A percentile compares a stretch with the other conserved stretches of the same genome.
Conservation (phyloP, 2,329 filamentous ascomycete genomes). For the Catunica adiposa region DNA sequence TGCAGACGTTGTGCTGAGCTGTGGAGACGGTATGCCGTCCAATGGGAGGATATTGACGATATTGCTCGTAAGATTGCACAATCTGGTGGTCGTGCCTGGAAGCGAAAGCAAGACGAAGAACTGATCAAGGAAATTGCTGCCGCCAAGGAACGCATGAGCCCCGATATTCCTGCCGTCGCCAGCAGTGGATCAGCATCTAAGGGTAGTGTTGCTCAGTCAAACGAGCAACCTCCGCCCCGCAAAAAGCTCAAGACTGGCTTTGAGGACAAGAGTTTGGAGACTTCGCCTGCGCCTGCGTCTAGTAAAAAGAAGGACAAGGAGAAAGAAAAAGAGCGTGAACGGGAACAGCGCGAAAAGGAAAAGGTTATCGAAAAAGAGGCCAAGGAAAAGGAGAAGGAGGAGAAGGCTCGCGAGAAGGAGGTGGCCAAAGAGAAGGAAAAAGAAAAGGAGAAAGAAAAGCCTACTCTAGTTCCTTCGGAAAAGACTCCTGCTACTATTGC, state of each 20-base stretch:
- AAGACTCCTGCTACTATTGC: conserved; percentile 31
- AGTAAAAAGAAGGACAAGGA: conserved; percentile 24
- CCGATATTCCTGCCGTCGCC: conserved; percentile 11
- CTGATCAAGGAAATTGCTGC: conserved; percentile 55
- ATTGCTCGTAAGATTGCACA: conserved; percentile 72
- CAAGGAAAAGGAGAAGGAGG: conserved; percentile 6
- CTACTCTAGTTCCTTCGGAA: conserved; percentile 20
- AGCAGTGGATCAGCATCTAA: conserved; percentile 15
- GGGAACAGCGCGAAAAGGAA: not conserved
- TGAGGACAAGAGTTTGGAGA: conserved; percentile 27
- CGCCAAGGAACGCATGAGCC: conserved; percentile 35
- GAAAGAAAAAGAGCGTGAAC: not conserved
- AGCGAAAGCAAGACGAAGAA: conserved; percentile 82
- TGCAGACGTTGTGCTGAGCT: conserved; percentile 82
- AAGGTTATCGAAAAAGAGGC: conserved; percentile 4
- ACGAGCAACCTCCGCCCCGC: conserved; percentile 33
- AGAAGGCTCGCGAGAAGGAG: conserved; percentile 23
- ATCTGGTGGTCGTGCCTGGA: conserved; percentile 66
- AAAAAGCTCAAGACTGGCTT: conserved; percentile 46
- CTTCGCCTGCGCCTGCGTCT: conserved; percentile 27
- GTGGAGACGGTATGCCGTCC: conserved; percentile 90
- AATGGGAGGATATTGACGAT: conserved; percentile 89
- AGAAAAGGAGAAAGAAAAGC: conserved; percentile 8
- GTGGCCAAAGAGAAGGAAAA: conserved; percentile 1
- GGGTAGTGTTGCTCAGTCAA: not conserved